These are phyloP conservation scores for Eragrostis curvula DNA, from an alignment of 176 grass and related monocot species.

Conservation along the genomic window DNA sequence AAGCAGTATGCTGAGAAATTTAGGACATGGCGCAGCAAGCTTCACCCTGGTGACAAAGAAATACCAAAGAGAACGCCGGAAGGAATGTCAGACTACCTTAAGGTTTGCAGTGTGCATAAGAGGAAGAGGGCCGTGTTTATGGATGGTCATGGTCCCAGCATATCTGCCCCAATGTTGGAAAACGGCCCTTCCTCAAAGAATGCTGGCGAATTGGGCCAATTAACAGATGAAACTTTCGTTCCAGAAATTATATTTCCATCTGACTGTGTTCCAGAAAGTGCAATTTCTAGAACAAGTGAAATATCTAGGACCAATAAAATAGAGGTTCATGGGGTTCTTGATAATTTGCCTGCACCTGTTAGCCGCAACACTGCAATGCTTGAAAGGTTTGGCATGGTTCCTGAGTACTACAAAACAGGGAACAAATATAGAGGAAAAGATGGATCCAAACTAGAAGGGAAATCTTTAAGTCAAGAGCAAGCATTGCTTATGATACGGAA, in stretches of 20 bases:
- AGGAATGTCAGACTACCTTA: slow-evolving; percentile 84
- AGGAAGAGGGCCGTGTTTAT: slow-evolving; percentile 81
- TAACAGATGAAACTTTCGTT: slow-evolving; percentile 73
- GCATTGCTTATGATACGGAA: slow-evolving; percentile 64
- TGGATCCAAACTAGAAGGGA: slow-evolving; percentile 69
- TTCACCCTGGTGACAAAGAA: slow-evolving; percentile 70
- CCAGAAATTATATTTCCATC: slow-evolving; percentile 88
- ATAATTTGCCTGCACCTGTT: slow-evolving; percentile 86
- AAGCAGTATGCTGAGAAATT: slow-evolving; percentile 79
- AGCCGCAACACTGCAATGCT: slow-evolving; percentile 93
- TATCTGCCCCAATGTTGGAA: slow-evolving; percentile 40
- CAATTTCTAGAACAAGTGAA: slow-evolving; percentile 64
- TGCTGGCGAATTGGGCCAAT: slow-evolving; percentile 61
- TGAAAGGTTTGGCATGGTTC: slow-evolving; percentile 96
- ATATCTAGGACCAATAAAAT: slow-evolving; percentile 58
- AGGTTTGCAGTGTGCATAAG: slow-evolving; percentile 77
- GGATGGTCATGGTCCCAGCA: slow-evolving; percentile 44
- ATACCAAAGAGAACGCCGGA: slow-evolving; percentile 85
- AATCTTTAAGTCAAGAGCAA: slow-evolving; percentile 77
- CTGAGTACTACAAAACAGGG: slow-evolving; percentile 93
- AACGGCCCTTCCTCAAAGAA: slow-evolving; percentile 66
- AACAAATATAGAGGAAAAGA: slow-evolving; percentile 95
- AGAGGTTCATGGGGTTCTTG: slow-evolving; percentile 83
- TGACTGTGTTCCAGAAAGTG: slow-evolving; percentile 93
- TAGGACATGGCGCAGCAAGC: slow-evolving; percentile 64